Evolutionary conservation across 352 stramenopile genomes (phyloP), one percentile per base, ranked within the genome.

Genomic region (Pythium pectinolyticum): DNA sequence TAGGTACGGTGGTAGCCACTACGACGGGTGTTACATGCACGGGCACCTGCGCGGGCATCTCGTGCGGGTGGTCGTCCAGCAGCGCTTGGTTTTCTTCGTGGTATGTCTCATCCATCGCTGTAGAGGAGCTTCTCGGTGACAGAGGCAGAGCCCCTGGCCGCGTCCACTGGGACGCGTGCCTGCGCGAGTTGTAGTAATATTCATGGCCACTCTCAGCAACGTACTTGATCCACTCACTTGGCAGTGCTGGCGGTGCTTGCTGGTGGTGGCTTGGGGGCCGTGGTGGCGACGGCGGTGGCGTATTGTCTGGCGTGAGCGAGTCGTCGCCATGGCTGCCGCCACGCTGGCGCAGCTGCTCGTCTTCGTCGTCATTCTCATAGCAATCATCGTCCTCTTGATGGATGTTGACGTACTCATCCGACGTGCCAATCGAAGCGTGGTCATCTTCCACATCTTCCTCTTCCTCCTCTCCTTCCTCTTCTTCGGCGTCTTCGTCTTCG

Each of bases 131-230:
- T 67, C 54, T 56, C 22, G 64, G 61, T 5, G 15, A 60, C 24
- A 72, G n/a, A n/a, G n/a, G 53, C 56, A 35, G 12, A 20, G 17
- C 32, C 0, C 0, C 27, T 0, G 82, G 84, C 5, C 69, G 69
- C 14, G 72, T 77, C 84, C 84, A 93, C 30, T 86, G 84, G 0
- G 81, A 91, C 20, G 77, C 74, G 0, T 87, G 70, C 0, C 78
- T 89, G 3, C 48, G 52, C 0, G 68, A 52, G 30, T 91, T 93
- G 70, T 90, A 93, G 68, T 89, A 92, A 56, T 93, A 93, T 20
- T 72, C 61, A 31, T 81, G 61, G 6, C 82, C 82, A 11, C 72
- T 70, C 40, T 90, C 84, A 0, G 78, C 83, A 17, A 58, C 15
- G 49, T 72, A 72, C 34, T 61, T 63, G 46, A 65, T 39, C 65